Conservation (phyloP, 257 asterid genomes). For the Solanum microdontum region DNA sequence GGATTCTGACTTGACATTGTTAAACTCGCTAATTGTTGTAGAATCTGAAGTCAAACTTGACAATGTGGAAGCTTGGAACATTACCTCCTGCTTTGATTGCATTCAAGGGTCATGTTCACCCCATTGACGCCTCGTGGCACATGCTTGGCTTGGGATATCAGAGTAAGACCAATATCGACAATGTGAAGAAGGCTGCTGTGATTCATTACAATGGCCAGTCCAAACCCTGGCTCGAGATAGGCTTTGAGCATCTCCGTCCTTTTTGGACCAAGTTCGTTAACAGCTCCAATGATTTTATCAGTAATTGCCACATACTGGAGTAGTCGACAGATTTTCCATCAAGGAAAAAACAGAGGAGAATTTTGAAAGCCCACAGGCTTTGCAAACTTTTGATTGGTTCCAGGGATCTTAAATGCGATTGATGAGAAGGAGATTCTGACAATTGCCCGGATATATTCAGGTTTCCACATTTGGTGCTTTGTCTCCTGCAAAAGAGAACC, state of each 20-base stretch:
- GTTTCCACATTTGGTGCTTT: slow-evolving; percentile 18
- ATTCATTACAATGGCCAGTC: slow-evolving; percentile 97
- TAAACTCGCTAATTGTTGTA: slow-evolving; percentile 23
- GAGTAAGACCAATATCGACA: slow-evolving; percentile 60
- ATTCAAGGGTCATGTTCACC: slow-evolving; percentile 76
- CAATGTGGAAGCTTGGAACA: slow-evolving; percentile 97
- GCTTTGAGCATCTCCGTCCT: slow-evolving; percentile 97
- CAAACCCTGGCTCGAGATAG: slow-evolving; percentile 96
- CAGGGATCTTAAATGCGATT: not conserved
- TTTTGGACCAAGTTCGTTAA: slow-evolving; percentile 93
- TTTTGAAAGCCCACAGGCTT: slow-evolving; percentile 1
- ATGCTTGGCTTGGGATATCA: slow-evolving; percentile 99
- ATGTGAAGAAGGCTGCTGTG: slow-evolving; percentile 78
- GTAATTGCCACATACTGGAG: slow-evolving; percentile 92
- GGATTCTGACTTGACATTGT: not conserved
- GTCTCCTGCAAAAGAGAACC: slow-evolving; percentile 23
- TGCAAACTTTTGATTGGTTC: not conserved
- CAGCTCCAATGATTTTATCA: slow-evolving; percentile 78
- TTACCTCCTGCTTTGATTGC: slow-evolving; percentile 99
- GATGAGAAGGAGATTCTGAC: slow-evolving; percentile 22
- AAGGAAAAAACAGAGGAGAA: slow-evolving; percentile 1
- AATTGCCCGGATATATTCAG: slow-evolving; percentile 13
- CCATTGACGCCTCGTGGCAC: slow-evolving; percentile 95
- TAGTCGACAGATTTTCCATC: slow-evolving; percentile 15
- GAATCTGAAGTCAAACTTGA: slow-evolving; percentile 90